phyloP scores from a whole-genome alignment of 2,329 filamentous ascomycete species.

The Penicillium digitatum region DNA sequence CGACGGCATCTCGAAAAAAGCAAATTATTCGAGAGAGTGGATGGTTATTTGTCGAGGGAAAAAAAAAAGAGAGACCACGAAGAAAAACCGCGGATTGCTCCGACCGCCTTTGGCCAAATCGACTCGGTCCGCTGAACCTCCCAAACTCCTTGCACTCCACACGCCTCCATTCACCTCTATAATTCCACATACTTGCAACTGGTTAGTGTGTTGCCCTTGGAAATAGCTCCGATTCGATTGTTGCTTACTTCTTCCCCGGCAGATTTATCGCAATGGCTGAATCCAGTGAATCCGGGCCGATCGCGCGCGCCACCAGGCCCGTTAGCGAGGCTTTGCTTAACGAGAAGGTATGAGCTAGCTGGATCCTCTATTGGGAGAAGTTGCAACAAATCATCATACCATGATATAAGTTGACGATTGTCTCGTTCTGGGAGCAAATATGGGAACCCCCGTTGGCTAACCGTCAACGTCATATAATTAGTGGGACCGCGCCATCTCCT shows the following conservation, averaged over 20 bases:
- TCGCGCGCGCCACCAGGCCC: slow-evolving; percentile 66
- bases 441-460: slow-evolving; percentile 16
- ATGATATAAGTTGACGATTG: neutral
- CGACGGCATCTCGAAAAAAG: slow-evolving; percentile 33
- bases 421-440: neutral
- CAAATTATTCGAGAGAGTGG: slow-evolving; percentile 12
- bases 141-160: slow-evolving; percentile 24
- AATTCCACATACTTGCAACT: slow-evolving; percentile 16
- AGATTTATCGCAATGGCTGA: slow-evolving; percentile 53
- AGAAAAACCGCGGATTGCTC: slow-evolving; percentile 34
- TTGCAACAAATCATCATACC: neutral
- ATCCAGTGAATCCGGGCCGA: slow-evolving; percentile 52
- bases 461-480: slow-evolving; percentile 40
- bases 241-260: slow-evolving; percentile 16
- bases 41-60: slow-evolving; percentile 10
- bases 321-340: slow-evolving; percentile 97
- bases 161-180: slow-evolving; percentile 18
- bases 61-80: slow-evolving; percentile 22
- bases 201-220: neutral
- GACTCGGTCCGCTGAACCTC: slow-evolving; percentile 22
- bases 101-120: slow-evolving; percentile 37
- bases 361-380: neutral
- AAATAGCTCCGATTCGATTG: neutral
- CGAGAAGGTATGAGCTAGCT: slow-evolving; percentile 72
- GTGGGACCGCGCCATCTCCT: slow-evolving; percentile 99